Evolutionary conservation across 495 filamentous ascomycete genomes (phyloP).

Genomic region (Annulohypoxylon bovei): DNA sequence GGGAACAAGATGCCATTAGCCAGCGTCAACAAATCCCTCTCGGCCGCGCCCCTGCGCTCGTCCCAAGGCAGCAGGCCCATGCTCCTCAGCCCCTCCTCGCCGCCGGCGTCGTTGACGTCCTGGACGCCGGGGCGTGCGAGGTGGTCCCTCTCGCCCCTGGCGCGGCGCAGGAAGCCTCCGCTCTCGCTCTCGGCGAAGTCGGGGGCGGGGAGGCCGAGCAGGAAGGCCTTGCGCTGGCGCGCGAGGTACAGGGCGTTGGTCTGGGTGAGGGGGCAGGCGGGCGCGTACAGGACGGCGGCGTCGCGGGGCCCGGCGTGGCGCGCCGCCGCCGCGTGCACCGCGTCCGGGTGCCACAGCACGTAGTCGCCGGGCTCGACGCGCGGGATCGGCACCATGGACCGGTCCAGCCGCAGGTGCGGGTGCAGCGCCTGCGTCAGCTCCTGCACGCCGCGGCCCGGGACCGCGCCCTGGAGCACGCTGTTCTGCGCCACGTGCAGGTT

Average conservation of each 20-base stretch:
- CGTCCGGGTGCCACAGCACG: constrained; percentile 88
- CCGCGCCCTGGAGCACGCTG: constrained; percentile 76
- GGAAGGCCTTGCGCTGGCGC: constrained; percentile 74
- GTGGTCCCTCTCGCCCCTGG: constrained; percentile 61
- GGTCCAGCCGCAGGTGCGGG: constrained; percentile 75
- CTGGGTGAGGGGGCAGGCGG: constrained; percentile 82
- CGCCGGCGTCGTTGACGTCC: constrained; percentile 55
- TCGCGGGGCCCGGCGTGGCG: constrained; percentile 57
- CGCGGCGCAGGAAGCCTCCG: constrained; percentile 47
- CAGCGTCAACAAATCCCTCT: constrained; percentile 48
- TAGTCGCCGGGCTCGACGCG: constrained; percentile 82
- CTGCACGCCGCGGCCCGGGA: constrained; percentile 74
- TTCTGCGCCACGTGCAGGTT: constrained; percentile 52
- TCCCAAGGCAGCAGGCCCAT: constrained; percentile 62
- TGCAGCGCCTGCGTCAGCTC: constrained; percentile 75
- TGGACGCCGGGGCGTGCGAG: constrained; percentile 61
- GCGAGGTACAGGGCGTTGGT: constrained; percentile 77
- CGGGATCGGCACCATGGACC: constrained; percentile 79
- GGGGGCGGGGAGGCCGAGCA: constrained; percentile 68
- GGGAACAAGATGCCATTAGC: constrained; percentile 60
- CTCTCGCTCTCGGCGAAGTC: constrained; percentile 64
- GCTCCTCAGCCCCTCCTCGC: constrained; percentile 54
- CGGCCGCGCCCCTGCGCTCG: constrained; percentile 19
- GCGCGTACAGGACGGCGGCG: constrained; percentile 73
- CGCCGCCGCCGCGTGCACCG: constrained; percentile 44